phyloP scores from a whole-genome alignment of 2,329 filamentous ascomycete genomes.

The Chaetomiaceae sp. region DNA sequence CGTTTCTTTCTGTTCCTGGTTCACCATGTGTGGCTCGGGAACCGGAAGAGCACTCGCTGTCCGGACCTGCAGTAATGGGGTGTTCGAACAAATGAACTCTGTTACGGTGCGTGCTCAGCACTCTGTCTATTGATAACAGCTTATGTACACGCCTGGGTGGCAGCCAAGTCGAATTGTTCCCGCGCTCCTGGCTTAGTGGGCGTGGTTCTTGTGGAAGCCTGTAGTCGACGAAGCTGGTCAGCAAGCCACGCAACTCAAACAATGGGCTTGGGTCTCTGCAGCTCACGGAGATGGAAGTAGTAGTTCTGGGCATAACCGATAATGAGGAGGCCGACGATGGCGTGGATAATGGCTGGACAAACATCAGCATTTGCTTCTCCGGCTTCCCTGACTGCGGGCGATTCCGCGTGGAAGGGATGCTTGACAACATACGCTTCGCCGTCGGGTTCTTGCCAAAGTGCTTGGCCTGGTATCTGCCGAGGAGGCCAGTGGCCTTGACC shows the following conservation, averaged over 20 bases:
- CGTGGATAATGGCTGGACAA: slow-evolving; percentile 74
- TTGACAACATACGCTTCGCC: slow-evolving; percentile 68
- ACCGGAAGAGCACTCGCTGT: neutral
- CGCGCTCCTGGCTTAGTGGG: slow-evolving; percentile 61
- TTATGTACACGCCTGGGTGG: slow-evolving; percentile 37
- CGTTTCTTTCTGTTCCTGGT: no score
- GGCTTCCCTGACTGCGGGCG: neutral
- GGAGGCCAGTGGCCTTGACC: slow-evolving; percentile 70
- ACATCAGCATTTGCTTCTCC: slow-evolving; percentile 21
- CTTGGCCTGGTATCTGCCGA: slow-evolving; percentile 81
- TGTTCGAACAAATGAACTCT: slow-evolving; percentile 13
- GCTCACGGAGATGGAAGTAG: slow-evolving; percentile 99
- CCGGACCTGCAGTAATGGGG: neutral
- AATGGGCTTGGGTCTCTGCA: slow-evolving; percentile 24
- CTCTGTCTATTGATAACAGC: slow-evolving; percentile 33
- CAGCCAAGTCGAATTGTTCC: slow-evolving; percentile 14
- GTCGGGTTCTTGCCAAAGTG: slow-evolving; percentile 96
- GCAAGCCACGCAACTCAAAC: slow-evolving; percentile 9
- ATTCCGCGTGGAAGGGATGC: neutral
- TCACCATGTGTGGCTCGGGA: no score
- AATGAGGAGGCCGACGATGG: slow-evolving; percentile 68
- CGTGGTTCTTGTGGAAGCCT: slow-evolving; percentile 99
- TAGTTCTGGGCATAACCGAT: slow-evolving; percentile 97
- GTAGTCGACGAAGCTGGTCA: slow-evolving; percentile 19
- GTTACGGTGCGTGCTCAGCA: slow-evolving; percentile 31